phyloP scores from a whole-genome alignment of 192 early-diverging fungal genomes.

The Endogone sp. region DNA sequence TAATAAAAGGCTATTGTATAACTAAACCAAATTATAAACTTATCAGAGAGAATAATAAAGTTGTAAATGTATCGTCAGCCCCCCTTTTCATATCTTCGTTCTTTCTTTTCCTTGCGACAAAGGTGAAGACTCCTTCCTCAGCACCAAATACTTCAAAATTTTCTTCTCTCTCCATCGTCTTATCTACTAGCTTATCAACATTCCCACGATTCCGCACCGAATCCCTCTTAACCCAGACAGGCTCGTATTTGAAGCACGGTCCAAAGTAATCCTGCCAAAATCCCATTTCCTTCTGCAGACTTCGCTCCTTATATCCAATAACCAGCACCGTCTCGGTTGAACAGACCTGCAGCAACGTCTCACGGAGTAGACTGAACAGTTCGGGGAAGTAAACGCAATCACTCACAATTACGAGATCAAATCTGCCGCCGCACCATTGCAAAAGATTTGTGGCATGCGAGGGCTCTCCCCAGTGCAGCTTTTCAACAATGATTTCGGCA shows the following conservation, averaged over 20 bases:
- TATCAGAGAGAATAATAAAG: slow-evolving; percentile 38
- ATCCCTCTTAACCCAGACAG: slow-evolving; percentile 26
- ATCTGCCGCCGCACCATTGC: neutral
- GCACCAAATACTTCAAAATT: slow-evolving; percentile 23
- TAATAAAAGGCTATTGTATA: no score
- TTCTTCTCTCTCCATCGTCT: slow-evolving; percentile 1
- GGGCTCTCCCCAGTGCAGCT: slow-evolving; percentile 41
- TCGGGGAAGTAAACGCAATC: slow-evolving; percentile 53
- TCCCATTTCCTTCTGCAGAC: slow-evolving; percentile 37
- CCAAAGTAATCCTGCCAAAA: slow-evolving; percentile 53
- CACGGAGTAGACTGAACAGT: slow-evolving; percentile 30
- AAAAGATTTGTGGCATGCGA: slow-evolving; percentile 22
- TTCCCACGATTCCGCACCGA: neutral
- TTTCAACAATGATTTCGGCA: slow-evolving; percentile 22
- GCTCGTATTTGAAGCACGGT: slow-evolving; percentile 44
- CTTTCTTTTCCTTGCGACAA: slow-evolving; percentile 30
- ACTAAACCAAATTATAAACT: no score
- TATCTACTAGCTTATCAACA: neutral
- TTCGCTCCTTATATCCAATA: slow-evolving; percentile 49
- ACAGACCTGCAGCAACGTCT: slow-evolving; percentile 38
- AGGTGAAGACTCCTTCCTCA: slow-evolving; percentile 37
- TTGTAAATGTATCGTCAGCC: slow-evolving; percentile 45
- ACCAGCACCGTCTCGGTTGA: slow-evolving; percentile 28
- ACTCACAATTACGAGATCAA: slow-evolving; percentile 42
- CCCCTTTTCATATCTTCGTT: slow-evolving; percentile 21